A percentile compares a stretch with the other conserved stretches of the same genome.
These are phyloP conservation scores for Alternaria atra DNA, from an alignment of 2,329 filamentous ascomycete genomes.

Conservation along the genomic window DNA sequence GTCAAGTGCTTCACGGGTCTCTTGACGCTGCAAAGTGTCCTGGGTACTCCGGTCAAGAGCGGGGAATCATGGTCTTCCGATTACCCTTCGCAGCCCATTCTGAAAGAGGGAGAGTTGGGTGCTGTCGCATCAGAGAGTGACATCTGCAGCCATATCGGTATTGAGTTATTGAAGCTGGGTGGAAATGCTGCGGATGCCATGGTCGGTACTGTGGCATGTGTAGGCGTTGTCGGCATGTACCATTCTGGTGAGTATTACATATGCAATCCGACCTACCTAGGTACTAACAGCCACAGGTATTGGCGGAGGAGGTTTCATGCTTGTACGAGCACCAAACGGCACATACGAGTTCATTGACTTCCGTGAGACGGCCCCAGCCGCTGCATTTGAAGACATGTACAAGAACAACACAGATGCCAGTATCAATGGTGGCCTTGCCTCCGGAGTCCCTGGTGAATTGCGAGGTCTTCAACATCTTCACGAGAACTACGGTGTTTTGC, in stretches of 20 bases:
- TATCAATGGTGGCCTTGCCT: slow-evolving; percentile 73
- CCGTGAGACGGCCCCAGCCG: slow-evolving; percentile 84
- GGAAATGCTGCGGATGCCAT: slow-evolving; percentile 63
- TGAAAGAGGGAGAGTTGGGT: slow-evolving; percentile 46
- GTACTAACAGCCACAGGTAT: slow-evolving; percentile 65
- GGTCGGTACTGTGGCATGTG: slow-evolving; percentile 58
- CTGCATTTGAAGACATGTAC: slow-evolving; percentile 87
- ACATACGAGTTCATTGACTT: slow-evolving; percentile 89
- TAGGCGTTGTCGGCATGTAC: slow-evolving; percentile 61
- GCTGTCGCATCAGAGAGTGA: slow-evolving; percentile 58
- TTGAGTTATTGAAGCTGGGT: slow-evolving; percentile 55
- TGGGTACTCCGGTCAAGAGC: slow-evolving; percentile 36
- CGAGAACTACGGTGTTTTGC: slow-evolving; percentile 68
- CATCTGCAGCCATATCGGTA: slow-evolving; percentile 58
- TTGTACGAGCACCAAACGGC: slow-evolving; percentile 77
- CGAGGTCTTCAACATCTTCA: slow-evolving; percentile 83
- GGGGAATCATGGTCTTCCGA: slow-evolving; percentile 7
- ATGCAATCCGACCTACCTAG: no score
- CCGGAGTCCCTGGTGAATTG: slow-evolving; percentile 77
- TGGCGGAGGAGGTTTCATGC: slow-evolving; percentile 89
- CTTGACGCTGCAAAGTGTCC: slow-evolving; percentile 38
- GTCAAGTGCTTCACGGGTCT: slow-evolving; percentile 35
- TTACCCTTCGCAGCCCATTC: slow-evolving; percentile 21
- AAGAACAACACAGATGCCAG: slow-evolving; percentile 72
- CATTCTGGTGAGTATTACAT: slow-evolving; percentile 45